These are phyloP conservation scores for Simplicillium aogashimaense DNA, from an alignment of 2,329 filamentous ascomycete species.

Conservation along the genomic window DNA sequence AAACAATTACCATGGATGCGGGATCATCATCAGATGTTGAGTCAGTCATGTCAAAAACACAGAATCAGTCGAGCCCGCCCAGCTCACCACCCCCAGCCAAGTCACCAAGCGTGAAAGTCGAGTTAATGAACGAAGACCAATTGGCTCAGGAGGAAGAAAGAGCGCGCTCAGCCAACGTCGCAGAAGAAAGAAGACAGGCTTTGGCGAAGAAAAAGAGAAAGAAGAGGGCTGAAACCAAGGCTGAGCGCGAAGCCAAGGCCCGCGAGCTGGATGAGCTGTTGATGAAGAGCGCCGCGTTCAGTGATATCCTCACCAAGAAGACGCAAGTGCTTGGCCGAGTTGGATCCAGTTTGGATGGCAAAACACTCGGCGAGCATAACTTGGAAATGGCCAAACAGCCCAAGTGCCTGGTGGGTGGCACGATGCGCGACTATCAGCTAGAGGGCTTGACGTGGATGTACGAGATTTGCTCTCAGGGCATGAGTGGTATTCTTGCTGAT, in stretches of 20 bases:
- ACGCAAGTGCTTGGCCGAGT: conserved; percentile 53
- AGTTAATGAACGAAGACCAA: conserved; percentile 9
- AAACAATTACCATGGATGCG: conserved; percentile 14
- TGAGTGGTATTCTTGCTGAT: conserved; percentile 85
- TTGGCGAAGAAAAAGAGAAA: conserved; percentile 31
- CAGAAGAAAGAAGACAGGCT: conserved; percentile 37
- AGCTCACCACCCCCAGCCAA: conserved; percentile 7
- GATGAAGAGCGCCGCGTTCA: conserved; percentile 49
- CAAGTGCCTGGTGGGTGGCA: conserved; percentile 71
- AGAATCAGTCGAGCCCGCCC: conserved; percentile 4
- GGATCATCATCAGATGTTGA: conserved; percentile 20
- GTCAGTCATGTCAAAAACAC: conserved; percentile 13
- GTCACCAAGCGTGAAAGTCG: conserved; percentile 2
- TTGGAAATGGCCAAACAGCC: conserved; percentile 79
- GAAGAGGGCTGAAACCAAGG: conserved; percentile 40
- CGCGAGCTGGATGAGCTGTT: conserved; percentile 50
- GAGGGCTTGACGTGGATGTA: conserved; percentile 96
- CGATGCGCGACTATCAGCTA: conserved; percentile 89
- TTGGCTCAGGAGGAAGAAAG: conserved; percentile 25
- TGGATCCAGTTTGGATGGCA: conserved; percentile 49
- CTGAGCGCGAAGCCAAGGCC: conserved; percentile 47
- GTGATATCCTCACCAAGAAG: conserved; percentile 53
- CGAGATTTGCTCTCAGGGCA: conserved; percentile 67
- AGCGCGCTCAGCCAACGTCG: conserved; percentile 27
- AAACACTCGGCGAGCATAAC: conserved; percentile 52